Evolutionary conservation across 169 alveolate species (phyloP).

Genomic region (Plasmodium inui): DNA sequence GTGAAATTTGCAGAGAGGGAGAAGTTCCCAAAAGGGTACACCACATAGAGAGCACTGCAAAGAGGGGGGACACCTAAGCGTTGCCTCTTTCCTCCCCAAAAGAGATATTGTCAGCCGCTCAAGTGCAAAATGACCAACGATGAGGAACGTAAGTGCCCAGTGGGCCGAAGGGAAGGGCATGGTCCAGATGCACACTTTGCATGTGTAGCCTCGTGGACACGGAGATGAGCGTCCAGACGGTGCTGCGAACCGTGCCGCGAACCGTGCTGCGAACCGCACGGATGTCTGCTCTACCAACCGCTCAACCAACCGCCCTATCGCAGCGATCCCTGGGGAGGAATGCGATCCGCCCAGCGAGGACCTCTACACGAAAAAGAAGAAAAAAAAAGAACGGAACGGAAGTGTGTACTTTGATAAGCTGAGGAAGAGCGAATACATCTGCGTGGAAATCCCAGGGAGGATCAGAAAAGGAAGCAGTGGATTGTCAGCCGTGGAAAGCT

Average conservation of each 20-base stretch:
- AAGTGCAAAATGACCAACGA: background rate
- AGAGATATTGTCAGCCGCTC: background rate
- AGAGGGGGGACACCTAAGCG: background rate
- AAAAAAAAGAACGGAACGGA: conserved; percentile 35
- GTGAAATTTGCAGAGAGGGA: background rate
- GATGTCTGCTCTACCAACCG: background rate
- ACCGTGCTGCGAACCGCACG: background rate
- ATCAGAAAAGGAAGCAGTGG: conserved; percentile 54
- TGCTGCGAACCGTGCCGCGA: no score
- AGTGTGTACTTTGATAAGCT: conserved; percentile 23
- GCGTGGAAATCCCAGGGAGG: conserved; percentile 72
- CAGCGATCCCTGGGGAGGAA: conserved; percentile 8
- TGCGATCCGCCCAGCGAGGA: background rate
- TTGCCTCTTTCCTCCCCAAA: background rate
- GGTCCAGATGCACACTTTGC: background rate
- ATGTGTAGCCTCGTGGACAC: background rate
- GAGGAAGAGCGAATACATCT: conserved; percentile 38
- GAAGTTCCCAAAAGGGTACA: background rate
- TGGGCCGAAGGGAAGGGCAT: background rate
- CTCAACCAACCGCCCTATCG: background rate
- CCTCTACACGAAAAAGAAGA: background rate
- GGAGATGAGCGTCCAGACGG: background rate
- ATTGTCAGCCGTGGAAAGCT: conserved; percentile 73
- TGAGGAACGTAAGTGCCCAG: background rate
- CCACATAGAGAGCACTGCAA: background rate